Conservation (phyloP, 768 basidiomycete genomes). For the Peribolospora kevripleyi region DNA sequence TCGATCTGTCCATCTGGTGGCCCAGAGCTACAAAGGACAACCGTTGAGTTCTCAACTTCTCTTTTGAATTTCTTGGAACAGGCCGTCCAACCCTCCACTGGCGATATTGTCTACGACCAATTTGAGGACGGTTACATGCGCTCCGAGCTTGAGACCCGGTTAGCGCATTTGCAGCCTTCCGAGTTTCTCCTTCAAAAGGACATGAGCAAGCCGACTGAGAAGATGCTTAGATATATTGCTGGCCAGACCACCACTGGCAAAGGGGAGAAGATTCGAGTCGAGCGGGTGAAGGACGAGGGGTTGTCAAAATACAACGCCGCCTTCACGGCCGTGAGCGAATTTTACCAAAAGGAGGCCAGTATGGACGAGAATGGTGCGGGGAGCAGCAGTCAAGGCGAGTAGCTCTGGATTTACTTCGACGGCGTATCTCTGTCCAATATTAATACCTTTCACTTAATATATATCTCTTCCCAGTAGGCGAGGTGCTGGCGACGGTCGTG, state of each 20-base stretch:
- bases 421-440: too few relatives aligned
- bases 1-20: too few relatives aligned
- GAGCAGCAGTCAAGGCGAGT: not conserved
- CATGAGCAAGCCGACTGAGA: constrained; percentile 44
- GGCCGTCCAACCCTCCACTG: constrained; percentile 59
- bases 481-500: constrained; percentile 35
- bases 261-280: constrained; percentile 43
- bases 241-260: constrained; percentile 9
- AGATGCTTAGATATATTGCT: constrained; percentile 45
- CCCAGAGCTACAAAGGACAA: too few relatives aligned
- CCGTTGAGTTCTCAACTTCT: too few relatives aligned
- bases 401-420: not conserved
- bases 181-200: constrained; percentile 32
- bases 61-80: too few relatives aligned
- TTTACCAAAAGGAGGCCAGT: constrained; percentile 19
- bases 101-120: constrained; percentile 70
- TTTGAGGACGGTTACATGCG: constrained; percentile 51
- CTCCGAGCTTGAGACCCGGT: constrained; percentile 73
- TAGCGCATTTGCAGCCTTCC: constrained; percentile 59
- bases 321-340: constrained; percentile 11
- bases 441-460: too few relatives aligned
- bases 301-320: not conserved
- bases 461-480: constrained; percentile 22
- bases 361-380: not conserved
- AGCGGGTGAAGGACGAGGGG: not conserved